Conservation (phyloP, 2,329 filamentous ascomycete species). For the Fusarium cyanostomum region DNA sequence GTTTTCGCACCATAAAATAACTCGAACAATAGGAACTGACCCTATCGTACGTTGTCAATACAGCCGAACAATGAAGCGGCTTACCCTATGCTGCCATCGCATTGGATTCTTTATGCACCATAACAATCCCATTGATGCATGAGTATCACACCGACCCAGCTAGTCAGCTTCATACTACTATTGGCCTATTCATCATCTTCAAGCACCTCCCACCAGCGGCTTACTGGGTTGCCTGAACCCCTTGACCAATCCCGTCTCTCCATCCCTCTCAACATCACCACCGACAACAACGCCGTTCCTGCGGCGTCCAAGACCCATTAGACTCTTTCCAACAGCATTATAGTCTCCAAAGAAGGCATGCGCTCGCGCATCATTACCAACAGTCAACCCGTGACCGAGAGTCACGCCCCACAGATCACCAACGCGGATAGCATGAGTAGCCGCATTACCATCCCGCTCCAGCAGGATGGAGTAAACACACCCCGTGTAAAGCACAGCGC, state of each 20-base stretch:
- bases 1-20: too few relatives aligned
- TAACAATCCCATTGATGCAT: too few relatives aligned
- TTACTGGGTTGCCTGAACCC: slow-evolving; percentile 31
- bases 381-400: slow-evolving; percentile 64
- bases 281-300: slow-evolving; percentile 56
- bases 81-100: too few relatives aligned
- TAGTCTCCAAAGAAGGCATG: slow-evolving; percentile 67
- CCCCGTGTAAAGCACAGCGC: slow-evolving; percentile 56
- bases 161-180: too few relatives aligned
- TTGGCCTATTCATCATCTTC: too few relatives aligned
- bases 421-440: slow-evolving; percentile 62
- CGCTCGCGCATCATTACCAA: slow-evolving; percentile 50
- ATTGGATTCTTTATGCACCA: too few relatives aligned
- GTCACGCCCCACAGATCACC: slow-evolving; percentile 63
- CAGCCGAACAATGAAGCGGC: too few relatives aligned
- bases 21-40: too few relatives aligned
- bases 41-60: too few relatives aligned
- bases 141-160: too few relatives aligned
- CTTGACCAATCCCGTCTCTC: slow-evolving; percentile 51
- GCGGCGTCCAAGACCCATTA: slow-evolving; percentile 49
- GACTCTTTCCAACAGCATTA: slow-evolving; percentile 50
- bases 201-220: not conserved
- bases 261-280: slow-evolving; percentile 53
- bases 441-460: slow-evolving; percentile 53
- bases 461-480: slow-evolving; percentile 67